Evolutionary conservation across 495 filamentous ascomycete species (phyloP).

Genomic region (Penicillium steckii): DNA sequence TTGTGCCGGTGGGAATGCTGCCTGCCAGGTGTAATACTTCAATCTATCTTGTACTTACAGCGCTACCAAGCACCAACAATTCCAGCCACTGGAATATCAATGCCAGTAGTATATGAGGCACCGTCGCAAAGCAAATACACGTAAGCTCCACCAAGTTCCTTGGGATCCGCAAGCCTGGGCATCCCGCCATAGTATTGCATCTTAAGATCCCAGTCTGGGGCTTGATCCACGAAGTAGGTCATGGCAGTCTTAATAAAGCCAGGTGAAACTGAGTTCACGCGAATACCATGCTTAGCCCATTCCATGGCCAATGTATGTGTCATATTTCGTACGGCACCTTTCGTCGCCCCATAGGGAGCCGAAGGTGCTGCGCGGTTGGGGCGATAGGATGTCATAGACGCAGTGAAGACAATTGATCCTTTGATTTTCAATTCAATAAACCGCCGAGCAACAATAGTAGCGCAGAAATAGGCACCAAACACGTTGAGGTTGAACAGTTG

Average conservation of each 20-base stretch:
- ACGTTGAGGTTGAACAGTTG: slow-evolving; percentile 45
- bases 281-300: slow-evolving; percentile 46
- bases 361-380: slow-evolving; percentile 36
- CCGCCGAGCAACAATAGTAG: slow-evolving; percentile 34
- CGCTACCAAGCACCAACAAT: slow-evolving; percentile 45
- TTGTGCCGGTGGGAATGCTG: too few relatives aligned
- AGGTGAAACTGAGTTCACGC: slow-evolving; percentile 38
- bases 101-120: slow-evolving; percentile 34
- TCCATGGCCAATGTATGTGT: slow-evolving; percentile 47
- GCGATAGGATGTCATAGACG: slow-evolving; percentile 44
- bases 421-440: slow-evolving; percentile 40
- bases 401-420: slow-evolving; percentile 42
- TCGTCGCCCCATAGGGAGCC: slow-evolving; percentile 31
- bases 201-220: slow-evolving; percentile 40
- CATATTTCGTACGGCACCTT: slow-evolving; percentile 32
- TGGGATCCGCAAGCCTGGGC: slow-evolving; percentile 37
- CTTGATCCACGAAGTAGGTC: slow-evolving; percentile 36
- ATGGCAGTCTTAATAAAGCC: slow-evolving; percentile 40
- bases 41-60: not conserved
- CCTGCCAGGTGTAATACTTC: not conserved
- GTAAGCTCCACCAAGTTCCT: slow-evolving; percentile 42
- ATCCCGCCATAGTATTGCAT: slow-evolving; percentile 49
- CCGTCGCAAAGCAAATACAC: slow-evolving; percentile 37
- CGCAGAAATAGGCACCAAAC: slow-evolving; percentile 39
- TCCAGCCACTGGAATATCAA: slow-evolving; percentile 39